These are phyloP conservation scores for Fraxinus anomala DNA, from an alignment of 257 asterid species.

Conservation along the genomic window DNA sequence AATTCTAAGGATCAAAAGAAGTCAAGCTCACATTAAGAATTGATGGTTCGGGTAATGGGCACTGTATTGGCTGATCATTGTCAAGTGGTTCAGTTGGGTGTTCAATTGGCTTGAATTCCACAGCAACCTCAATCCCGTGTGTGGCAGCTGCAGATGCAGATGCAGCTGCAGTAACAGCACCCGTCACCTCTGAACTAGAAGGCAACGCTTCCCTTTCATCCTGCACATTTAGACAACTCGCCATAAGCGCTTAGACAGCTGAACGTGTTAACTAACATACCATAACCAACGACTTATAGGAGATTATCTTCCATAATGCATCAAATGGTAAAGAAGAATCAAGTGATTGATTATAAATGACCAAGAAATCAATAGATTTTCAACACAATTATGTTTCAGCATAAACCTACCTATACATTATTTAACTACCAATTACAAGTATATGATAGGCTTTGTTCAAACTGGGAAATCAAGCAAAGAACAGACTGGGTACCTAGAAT, in stretches of 20 bases:
- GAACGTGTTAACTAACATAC: background rate
- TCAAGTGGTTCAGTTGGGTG: slow-evolving; percentile 79
- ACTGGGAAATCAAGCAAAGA: background rate
- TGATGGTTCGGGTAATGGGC: slow-evolving; percentile 93
- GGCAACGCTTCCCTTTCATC: slow-evolving; percentile 62
- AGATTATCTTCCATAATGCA: background rate
- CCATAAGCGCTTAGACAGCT: slow-evolving; percentile 3
- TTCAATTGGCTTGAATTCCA: slow-evolving; percentile 81
- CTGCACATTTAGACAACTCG: slow-evolving; percentile 37
- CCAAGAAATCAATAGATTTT: background rate
- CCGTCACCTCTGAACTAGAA: slow-evolving; percentile 48
- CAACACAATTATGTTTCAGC: background rate
- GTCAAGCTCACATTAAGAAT: slow-evolving; percentile 64
- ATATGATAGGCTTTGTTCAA: background rate
- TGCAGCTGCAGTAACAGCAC: slow-evolving; percentile 36
- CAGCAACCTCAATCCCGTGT: slow-evolving; percentile 66
- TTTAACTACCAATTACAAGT: background rate
- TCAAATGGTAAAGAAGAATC: background rate
- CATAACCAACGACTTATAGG: background rate
- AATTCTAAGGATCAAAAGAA: background rate
- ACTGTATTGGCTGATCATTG: slow-evolving; percentile 75
- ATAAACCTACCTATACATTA: background rate
- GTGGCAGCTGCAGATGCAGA: slow-evolving; percentile 39
- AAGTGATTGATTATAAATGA: background rate
- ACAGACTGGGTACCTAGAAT: background rate